Evolutionary conservation across 495 filamentous ascomycete species (phyloP).

Genomic region (Eremomyces bilateralis): DNA sequence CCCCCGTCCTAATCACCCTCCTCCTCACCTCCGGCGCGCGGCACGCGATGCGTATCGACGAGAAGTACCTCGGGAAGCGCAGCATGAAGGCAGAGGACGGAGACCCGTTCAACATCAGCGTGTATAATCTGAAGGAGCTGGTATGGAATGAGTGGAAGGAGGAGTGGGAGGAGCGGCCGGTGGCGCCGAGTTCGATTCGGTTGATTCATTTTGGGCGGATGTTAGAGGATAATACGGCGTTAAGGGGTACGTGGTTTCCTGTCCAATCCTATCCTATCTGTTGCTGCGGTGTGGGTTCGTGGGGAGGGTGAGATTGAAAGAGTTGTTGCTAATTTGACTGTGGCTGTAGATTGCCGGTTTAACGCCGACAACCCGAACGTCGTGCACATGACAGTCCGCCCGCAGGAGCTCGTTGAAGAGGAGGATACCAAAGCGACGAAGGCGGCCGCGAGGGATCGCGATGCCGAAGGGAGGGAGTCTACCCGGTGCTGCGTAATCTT

Average conservation of each 20-base stretch:
- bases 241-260: constrained; percentile 36
- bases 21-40: constrained; percentile 60
- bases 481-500: constrained; percentile 66
- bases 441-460: constrained; percentile 33
- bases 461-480: constrained; percentile 38
- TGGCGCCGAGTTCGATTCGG: constrained; percentile 64
- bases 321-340: too few species aligned
- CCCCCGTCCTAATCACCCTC: constrained; percentile 37
- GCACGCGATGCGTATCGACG: constrained; percentile 73
- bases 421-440: constrained; percentile 67
- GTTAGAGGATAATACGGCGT: constrained; percentile 61
- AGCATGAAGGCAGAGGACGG: constrained; percentile 51
- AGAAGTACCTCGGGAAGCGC: constrained; percentile 59
- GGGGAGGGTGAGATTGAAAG: constrained; percentile 3
- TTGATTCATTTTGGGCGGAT: constrained; percentile 77
- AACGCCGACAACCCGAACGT: constrained; percentile 50
- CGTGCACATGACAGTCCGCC: constrained; percentile 83
- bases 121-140: constrained; percentile 80
- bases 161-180: constrained; percentile 76
- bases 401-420: constrained; percentile 74
- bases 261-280: constrained; percentile 1
- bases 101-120: constrained; percentile 71
- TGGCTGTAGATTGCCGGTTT: constrained; percentile 73
- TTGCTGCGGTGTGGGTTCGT: constrained; percentile 2
- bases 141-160: constrained; percentile 71